A percentile compares a stretch with the other conserved stretches of the same genome.
phyloP scores from a whole-genome alignment of 2,329 filamentous ascomycete species.

The Sporothrix schenckii region DNA sequence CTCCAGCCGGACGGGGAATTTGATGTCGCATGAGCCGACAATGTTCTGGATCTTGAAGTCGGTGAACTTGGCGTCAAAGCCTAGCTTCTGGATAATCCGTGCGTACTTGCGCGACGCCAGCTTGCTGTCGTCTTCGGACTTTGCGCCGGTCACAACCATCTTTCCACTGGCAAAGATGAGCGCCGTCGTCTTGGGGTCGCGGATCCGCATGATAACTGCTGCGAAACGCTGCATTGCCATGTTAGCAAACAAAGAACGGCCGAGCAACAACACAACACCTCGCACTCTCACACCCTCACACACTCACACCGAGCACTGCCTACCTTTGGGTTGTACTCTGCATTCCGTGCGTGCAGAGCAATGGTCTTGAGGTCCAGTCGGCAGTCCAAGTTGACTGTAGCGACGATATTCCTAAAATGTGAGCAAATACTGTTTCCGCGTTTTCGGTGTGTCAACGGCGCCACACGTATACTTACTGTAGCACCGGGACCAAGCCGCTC shows the following conservation, averaged over 20 bases:
- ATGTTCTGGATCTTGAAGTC: constrained; percentile 99
- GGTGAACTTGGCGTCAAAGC: constrained; percentile 99
- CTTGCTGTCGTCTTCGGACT: constrained; percentile 97
- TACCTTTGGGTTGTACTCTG: constrained; percentile 99
- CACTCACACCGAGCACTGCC: constrained; percentile 33
- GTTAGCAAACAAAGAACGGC: constrained; percentile 41
- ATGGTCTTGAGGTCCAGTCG: constrained; percentile 98
- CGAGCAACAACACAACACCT: neutral
- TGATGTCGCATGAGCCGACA: constrained; percentile 97
- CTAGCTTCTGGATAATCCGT: constrained; percentile 98
- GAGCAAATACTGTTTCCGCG: neutral
- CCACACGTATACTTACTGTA: constrained; percentile 78
- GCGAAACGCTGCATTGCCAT: constrained; percentile 76
- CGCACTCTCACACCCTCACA: no score
- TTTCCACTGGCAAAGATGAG: constrained; percentile 98
- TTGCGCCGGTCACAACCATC: constrained; percentile 98
- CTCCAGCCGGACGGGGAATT: constrained; percentile 97
- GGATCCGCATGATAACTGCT: constrained; percentile 99
- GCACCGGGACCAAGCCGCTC: constrained; percentile 86
- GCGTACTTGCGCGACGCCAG: constrained; percentile 96
- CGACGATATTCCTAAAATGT: constrained; percentile 68
- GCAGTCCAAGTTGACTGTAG: constrained; percentile 97
- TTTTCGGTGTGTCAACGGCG: neutral
- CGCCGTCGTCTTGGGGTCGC: constrained; percentile 97
- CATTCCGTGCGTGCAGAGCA: constrained; percentile 94